These are phyloP conservation scores for Tetrapisispora fleetii DNA, from an alignment of 805 yeast genomes.

Conservation along the genomic window DNA sequence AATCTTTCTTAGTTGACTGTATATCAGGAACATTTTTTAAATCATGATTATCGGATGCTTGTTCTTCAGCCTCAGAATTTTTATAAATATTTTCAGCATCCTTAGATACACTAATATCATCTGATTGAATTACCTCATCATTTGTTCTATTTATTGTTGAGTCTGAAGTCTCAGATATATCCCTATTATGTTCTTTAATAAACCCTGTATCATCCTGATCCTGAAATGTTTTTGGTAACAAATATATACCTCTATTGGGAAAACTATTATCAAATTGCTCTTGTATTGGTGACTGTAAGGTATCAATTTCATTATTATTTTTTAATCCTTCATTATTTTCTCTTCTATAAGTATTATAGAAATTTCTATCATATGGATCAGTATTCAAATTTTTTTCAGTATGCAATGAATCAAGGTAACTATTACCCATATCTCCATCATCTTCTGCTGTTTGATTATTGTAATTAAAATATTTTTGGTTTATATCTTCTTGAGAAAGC, in stretches of 20 bases:
- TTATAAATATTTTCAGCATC: background rate
- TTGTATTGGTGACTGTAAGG: background rate
- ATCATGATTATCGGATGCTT: background rate
- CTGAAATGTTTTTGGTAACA: slow-evolving; percentile 21
- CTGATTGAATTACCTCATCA: slow-evolving; percentile 1
- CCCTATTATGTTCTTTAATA: background rate
- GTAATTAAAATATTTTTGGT: background rate
- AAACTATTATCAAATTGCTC: slow-evolving; percentile 8
- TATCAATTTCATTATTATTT: slow-evolving; percentile 7
- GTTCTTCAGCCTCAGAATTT: background rate
- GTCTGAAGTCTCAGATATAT: background rate
- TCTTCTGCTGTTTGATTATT: background rate
- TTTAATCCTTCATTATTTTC: slow-evolving; percentile 5
- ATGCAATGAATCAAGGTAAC: background rate
- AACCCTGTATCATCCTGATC: slow-evolving; percentile 7
- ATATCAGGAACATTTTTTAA: background rate
- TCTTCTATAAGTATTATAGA: slow-evolving; percentile 6
- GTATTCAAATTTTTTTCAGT: background rate
- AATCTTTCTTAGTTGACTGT: background rate
- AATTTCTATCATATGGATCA: background rate
- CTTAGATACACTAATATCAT: background rate
- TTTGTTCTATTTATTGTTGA: slow-evolving; percentile 1
- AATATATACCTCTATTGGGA: slow-evolving; percentile 22
- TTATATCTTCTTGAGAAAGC: background rate
- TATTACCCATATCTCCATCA: background rate